Evolutionary conservation across 2,329 filamentous ascomycete genomes (phyloP).

Genomic region (Fusarium sp.): DNA sequence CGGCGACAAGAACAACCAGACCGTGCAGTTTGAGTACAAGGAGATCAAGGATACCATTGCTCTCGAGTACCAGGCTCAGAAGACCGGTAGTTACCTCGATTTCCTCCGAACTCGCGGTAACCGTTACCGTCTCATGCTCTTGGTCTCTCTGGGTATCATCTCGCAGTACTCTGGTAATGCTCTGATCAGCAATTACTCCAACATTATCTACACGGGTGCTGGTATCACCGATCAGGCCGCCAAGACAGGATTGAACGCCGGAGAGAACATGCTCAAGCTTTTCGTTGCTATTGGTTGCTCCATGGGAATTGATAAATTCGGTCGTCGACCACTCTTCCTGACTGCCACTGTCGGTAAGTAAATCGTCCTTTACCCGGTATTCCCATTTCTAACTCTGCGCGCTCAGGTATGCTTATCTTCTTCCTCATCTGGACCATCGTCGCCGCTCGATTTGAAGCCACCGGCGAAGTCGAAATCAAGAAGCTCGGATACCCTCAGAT

Average conservation of each 20-base stretch:
- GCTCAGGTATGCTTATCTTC: constrained; percentile 54
- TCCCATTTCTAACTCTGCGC: not conserved
- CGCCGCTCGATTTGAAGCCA: constrained; percentile 18
- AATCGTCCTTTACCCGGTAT: rapidly evolving
- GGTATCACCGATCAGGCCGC: constrained; percentile 67
- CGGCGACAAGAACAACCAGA: constrained; percentile 66
- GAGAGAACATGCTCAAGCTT: constrained; percentile 27
- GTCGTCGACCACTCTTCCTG: constrained; percentile 66
- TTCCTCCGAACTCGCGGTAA: constrained; percentile 72
- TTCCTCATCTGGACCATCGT: constrained; percentile 24
- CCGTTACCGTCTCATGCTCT: constrained; percentile 70
- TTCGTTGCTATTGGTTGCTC: constrained; percentile 20
- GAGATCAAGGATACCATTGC: constrained; percentile 73
- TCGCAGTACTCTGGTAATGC: constrained; percentile 76
- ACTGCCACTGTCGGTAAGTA: constrained; percentile 51
- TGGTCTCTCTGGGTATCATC: constrained; percentile 72
- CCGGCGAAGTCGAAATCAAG: constrained; percentile 7
- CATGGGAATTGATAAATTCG: constrained; percentile 46
- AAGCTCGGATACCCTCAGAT: constrained; percentile 64
- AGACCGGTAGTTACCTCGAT: constrained; percentile 65
- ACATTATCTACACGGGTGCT: constrained; percentile 69
- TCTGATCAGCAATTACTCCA: constrained; percentile 74
- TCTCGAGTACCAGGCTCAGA: constrained; percentile 52
- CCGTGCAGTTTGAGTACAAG: constrained; percentile 72
- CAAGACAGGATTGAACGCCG: constrained; percentile 50